Percentiles rank a stretch among this genome's conserved stretches.
phyloP scores from a whole-genome alignment of 257 asterid genomes.

The Leptodermis oblonga region DNA sequence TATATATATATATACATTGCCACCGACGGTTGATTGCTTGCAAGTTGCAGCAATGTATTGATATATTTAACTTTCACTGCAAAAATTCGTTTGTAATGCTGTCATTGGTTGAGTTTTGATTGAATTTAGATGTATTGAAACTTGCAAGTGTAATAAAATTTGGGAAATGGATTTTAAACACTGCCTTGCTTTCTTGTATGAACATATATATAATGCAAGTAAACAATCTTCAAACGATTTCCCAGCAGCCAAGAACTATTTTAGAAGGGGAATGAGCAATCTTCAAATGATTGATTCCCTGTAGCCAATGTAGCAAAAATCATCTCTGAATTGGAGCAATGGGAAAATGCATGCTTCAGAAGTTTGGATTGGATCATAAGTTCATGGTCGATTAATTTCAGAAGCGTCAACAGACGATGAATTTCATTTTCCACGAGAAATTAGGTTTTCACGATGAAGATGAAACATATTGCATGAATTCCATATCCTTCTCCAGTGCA shows the following conservation, averaged over 20 bases:
- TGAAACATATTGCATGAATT: conserved; percentile 73
- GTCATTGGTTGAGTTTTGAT: conserved; percentile 15
- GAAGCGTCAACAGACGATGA: neutral
- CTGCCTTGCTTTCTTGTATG: neutral
- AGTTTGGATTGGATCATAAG: no score
- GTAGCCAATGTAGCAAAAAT: no score
- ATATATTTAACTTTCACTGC: conserved; percentile 12
- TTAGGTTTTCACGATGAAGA: neutral
- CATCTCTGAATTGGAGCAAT: no score
- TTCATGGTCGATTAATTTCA: neutral
- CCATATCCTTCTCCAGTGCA: conserved; percentile 58
- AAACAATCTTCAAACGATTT: neutral
- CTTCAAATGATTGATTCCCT: no score
- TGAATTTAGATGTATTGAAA: conserved; percentile 5
- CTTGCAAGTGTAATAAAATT: conserved; percentile 8
- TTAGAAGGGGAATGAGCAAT: no score
- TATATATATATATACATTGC: neutral
- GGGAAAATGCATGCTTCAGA: no score
- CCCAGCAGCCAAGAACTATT: neutral
- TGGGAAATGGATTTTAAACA: neutral
- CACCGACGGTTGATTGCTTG: neutral
- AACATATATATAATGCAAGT: neutral
- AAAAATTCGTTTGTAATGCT: conserved; percentile 9
- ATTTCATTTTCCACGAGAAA: neutral
- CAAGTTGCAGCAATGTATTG: conserved; percentile 4